These are phyloP conservation scores for barley (Hordeum vulgare) DNA, from an alignment of 176 grass and related monocot species.

Conservation along the genomic window MorexV3_pseudomolecules_assembly NC_058518.1:478972937-478973436, in stretches of 20 bases:
- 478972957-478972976: background rate
- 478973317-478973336: background rate
- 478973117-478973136: conserved; percentile 18
- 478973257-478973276: conserved; percentile 6
- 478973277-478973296: conserved; percentile 11
- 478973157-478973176: background rate
- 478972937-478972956: background rate
- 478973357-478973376: background rate
- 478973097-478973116: conserved; percentile 21
- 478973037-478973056: background rate
- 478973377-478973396: background rate
- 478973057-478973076: background rate
- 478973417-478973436: background rate
- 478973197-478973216: background rate
- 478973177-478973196: background rate
- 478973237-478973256: conserved; percentile 5
- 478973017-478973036: background rate
- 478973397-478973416: background rate
- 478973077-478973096: background rate
- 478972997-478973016: background rate
- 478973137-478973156: background rate
- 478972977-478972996: background rate
- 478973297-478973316: background rate
- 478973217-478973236: background rate
- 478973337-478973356: background rate